Evolutionary conservation across 352 stramenopile genomes (phyloP).

Genomic region (Phytophthora crassamura): DNA sequence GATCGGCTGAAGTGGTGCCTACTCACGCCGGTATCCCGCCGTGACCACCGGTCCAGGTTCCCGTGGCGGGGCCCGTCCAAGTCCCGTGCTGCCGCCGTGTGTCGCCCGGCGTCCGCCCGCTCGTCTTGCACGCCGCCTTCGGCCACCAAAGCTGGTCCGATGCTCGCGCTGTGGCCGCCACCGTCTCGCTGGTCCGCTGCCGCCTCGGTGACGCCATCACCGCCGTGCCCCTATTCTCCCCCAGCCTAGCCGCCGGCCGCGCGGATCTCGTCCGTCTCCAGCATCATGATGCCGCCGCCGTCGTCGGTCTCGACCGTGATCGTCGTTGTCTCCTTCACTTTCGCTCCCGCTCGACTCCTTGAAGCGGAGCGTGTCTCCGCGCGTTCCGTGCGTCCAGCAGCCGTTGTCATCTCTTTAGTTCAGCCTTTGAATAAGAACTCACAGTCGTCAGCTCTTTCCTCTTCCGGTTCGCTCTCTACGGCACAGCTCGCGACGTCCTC

Average conservation of each 20-base stretch:
- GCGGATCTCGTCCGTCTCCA: constrained; percentile 1
- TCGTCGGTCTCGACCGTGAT: background rate
- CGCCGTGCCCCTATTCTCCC: background rate
- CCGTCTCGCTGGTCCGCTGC: background rate
- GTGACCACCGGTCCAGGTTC: background rate
- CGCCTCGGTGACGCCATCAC: background rate
- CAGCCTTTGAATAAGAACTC: background rate
- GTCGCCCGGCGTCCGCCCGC: too few species aligned
- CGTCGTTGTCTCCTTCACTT: too few species aligned
- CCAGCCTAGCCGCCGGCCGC: background rate
- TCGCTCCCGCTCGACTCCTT: background rate
- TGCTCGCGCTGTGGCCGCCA: background rate
- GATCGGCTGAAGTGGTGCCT: background rate
- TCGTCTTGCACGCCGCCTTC: too few species aligned
- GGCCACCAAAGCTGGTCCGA: too few species aligned
- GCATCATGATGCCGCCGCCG: background rate
- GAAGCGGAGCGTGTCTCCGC: background rate
- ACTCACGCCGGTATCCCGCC: background rate
- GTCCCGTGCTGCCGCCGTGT: background rate
- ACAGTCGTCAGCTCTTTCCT: background rate
- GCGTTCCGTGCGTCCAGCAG: background rate
- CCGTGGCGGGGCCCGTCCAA: background rate
- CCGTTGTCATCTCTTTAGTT: background rate
- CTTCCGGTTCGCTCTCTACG: background rate
- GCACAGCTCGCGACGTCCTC: background rate